phyloP scores from a whole-genome alignment of 169 alveolate species.

The Pseudocohnilembus persalinus region DNA sequence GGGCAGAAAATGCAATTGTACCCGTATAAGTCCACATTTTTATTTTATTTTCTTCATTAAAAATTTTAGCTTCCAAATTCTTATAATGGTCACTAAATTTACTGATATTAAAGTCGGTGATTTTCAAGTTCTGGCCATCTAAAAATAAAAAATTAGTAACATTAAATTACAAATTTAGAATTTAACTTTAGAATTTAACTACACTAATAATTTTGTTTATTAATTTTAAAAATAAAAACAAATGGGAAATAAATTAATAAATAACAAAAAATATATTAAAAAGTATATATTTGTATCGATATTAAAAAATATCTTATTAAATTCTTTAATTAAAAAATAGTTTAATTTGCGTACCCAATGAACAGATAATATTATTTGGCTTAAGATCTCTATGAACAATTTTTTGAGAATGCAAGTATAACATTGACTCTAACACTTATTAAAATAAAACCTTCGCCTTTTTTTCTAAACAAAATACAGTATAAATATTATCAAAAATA shows the following conservation, averaged over 20 bases:
- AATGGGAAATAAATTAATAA: too few species aligned
- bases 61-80: constrained; percentile 8
- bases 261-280: too few species aligned
- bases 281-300: too few species aligned
- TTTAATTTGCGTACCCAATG: not conserved
- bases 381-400: constrained; percentile 10
- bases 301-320: too few species aligned
- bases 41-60: constrained; percentile 29
- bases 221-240: too few species aligned
- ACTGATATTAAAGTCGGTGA: constrained; percentile 61
- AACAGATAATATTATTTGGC: constrained; percentile 59
- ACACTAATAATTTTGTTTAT: too few species aligned
- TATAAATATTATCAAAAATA: too few species aligned
- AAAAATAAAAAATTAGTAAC: not conserved
- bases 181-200: too few species aligned
- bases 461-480: not conserved
- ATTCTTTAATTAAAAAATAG: too few species aligned
- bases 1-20: constrained; percentile 57
- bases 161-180: too few species aligned
- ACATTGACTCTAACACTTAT: not conserved
- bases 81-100: constrained; percentile 40
- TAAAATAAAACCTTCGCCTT: not conserved
- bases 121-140: constrained; percentile 46
- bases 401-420: not conserved
- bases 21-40: constrained; percentile 65